Base-by-base conservation (phyloP, 352 stramenopile species). In the Globisporangium parvum region DNA sequence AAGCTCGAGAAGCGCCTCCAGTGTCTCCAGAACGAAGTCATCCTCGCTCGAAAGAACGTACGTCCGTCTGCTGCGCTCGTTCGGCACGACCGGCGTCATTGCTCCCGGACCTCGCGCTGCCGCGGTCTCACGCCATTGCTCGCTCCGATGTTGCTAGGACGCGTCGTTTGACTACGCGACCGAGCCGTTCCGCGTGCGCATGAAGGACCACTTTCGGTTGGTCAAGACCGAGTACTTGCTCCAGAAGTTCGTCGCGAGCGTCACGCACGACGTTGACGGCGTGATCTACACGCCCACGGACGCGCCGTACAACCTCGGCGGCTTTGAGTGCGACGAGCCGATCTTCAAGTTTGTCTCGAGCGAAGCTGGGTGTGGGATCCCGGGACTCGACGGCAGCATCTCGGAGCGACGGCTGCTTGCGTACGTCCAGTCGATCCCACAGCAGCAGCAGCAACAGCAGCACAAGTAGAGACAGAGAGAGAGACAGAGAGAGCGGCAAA, bases 281-380 rank as follows among this genome's bases (percentile, higher is more conserved):
- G 79, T 93, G 42, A 88, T 95, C 50, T 95, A 90, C 63, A 95
- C 85, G 0, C 85, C 85, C 23, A 87, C 85, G 8, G 77, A 91
- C 54, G 85, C 85, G 21, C 68, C 73, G 47, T 95, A 95, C 66
- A 91, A 88, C 62, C 78, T 95, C 41, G 85, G 81, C 20, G 85
- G 85, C 51, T 93, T 87, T 53, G 85, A 95, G 60, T 71, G 71
- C 40, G 82, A 95, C 10, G 85, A 90, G 51, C 83, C 83, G 33
- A 79, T 92, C 57, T 95, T 93, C 67, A 95, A 95, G 68, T 95
- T 95, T 66, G 80, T 95, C 53, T 77, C 80, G n/a, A 89, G 78
- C 50, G 84, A 93, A 74, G 81, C 77, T 9, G 81, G 78, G 31
- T 37, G 57, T 6, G 82, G 85, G 3, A 91, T 93, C 48, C 80